These are phyloP conservation scores for Leptodontidium sp. DNA, from an alignment of 2,329 filamentous ascomycete genomes.

Conservation along the genomic window DNA sequence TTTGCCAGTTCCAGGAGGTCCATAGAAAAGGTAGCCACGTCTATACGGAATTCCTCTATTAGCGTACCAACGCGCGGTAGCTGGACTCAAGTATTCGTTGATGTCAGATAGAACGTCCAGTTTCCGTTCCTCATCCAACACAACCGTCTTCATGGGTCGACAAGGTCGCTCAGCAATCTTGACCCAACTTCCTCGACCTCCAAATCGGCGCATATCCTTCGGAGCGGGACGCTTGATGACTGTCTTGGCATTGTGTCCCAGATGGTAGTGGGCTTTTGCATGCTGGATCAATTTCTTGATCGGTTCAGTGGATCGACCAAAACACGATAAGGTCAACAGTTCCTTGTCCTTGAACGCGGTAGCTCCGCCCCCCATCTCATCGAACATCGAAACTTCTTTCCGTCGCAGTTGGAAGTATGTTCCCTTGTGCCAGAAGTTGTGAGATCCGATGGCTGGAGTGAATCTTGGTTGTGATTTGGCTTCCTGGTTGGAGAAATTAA, in stretches of 20 bases:
- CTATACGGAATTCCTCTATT: conserved; percentile 79
- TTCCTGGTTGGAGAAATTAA: conserved; percentile 68
- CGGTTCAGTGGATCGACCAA: conserved; percentile 58
- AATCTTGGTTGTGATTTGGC: conserved; percentile 60
- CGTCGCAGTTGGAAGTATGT: conserved; percentile 57
- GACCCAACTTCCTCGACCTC: conserved; percentile 58
- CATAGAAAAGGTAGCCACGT: conserved; percentile 80
- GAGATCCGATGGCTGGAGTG: conserved; percentile 61
- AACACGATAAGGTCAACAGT: conserved; percentile 61
- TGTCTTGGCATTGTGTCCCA: conserved; percentile 63
- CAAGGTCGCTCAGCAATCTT: conserved; percentile 69
- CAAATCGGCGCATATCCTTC: conserved; percentile 56
- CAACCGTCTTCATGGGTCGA: conserved; percentile 77
- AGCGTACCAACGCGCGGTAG: conserved; percentile 76
- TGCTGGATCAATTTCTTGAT: conserved; percentile 64
- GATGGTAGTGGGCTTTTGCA: conserved; percentile 60
- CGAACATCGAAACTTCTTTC: conserved; percentile 39
- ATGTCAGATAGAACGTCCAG: conserved; percentile 72
- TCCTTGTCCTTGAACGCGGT: conserved; percentile 59
- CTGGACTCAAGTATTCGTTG: conserved; percentile 78
- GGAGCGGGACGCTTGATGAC: conserved; percentile 62
- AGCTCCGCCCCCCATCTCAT: conserved; percentile 33
- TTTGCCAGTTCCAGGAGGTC: conserved; percentile 79
- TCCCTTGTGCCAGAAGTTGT: conserved; percentile 62
- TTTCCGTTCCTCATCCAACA: conserved; percentile 74